Evolutionary conservation across 2,329 filamentous ascomycete genomes (phyloP).

Genomic region (Neodidymelliopsis sp.): DNA sequence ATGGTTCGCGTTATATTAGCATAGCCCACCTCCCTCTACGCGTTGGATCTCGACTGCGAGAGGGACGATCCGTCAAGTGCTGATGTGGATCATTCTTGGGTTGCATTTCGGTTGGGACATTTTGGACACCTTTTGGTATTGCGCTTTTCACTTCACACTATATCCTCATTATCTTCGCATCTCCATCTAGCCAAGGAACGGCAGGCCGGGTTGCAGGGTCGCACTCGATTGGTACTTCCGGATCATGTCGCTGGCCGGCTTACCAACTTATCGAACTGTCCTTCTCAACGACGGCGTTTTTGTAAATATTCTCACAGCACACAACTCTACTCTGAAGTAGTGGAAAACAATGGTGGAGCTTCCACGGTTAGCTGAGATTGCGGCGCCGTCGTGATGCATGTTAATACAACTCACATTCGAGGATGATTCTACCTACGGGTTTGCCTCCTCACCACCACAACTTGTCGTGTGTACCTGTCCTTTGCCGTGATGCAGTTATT

Average conservation of each 20-base stretch:
- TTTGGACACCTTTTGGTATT: slow-evolving; percentile 23
- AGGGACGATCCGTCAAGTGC: slow-evolving; percentile 50
- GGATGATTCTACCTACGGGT: neutral
- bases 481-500: too few species aligned
- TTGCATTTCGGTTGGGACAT: slow-evolving; percentile 5
- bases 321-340: slow-evolving; percentile 5
- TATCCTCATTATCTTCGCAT: slow-evolving; percentile 19
- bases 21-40: slow-evolving; percentile 23
- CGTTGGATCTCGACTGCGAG: slow-evolving; percentile 33
- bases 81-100: slow-evolving; percentile 45
- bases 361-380: neutral
- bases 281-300: neutral
- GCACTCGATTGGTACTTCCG: neutral
- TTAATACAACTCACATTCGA: slow-evolving; percentile 8
- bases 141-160: slow-evolving; percentile 26
- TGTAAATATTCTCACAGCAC: slow-evolving; percentile 14
- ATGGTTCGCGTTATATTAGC: slow-evolving; percentile 34
- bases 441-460: slow-evolving; percentile 14
- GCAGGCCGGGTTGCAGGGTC: slow-evolving; percentile 3
- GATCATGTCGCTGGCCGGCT: slow-evolving; percentile 4
- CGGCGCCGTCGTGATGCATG: slow-evolving; percentile 8
- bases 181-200: slow-evolving; percentile 6
- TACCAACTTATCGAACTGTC: neutral
- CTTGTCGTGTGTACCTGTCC: too few species aligned
- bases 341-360: neutral